Evolutionary conservation across 176 grass and related monocot genomes (phyloP).

Genomic region (Carex scoparia): DNA sequence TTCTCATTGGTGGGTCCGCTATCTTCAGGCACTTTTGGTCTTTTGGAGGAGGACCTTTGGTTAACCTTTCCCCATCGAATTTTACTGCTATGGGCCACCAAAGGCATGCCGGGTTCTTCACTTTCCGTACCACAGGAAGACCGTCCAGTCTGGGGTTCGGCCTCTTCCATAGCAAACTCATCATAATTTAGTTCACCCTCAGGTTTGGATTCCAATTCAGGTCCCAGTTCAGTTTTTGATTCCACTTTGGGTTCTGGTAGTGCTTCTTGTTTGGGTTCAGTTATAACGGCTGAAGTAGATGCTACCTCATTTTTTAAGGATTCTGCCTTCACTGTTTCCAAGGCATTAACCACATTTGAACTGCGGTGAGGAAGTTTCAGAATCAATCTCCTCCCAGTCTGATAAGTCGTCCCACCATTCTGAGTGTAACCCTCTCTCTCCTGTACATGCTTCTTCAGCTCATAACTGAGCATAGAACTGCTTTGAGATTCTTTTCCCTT

Average conservation of each 20-base stretch:
- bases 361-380: conserved; percentile 56
- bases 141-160: not conserved
- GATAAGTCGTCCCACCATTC: conserved; percentile 49
- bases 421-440: conserved; percentile 48
- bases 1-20: not conserved
- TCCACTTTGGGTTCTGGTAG: conserved; percentile 8
- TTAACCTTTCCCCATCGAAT: conserved; percentile 98
- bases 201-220: conserved; percentile 24
- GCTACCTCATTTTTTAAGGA: conserved; percentile 31
- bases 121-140: not conserved
- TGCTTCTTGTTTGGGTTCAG: conserved; percentile 25
- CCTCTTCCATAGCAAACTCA: conserved; percentile 22
- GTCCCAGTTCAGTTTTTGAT: conserved; percentile 22
- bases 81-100: conserved; percentile 32
- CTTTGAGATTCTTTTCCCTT: conserved; percentile 20
- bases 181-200: conserved; percentile 41
- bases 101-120: conserved; percentile 25
- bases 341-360: conserved; percentile 44
- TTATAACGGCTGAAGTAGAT: conserved; percentile 16
- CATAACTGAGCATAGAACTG: conserved; percentile 26
- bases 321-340: conserved; percentile 40
- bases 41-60: conserved; percentile 67
- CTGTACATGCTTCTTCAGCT: conserved; percentile 22
- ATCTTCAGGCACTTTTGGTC: conserved; percentile 29
- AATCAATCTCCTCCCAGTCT: conserved; percentile 51